These are phyloP conservation scores for Clitoria ternatea DNA, from an alignment of 306 rosid species.

Conservation along the genomic window DNA sequence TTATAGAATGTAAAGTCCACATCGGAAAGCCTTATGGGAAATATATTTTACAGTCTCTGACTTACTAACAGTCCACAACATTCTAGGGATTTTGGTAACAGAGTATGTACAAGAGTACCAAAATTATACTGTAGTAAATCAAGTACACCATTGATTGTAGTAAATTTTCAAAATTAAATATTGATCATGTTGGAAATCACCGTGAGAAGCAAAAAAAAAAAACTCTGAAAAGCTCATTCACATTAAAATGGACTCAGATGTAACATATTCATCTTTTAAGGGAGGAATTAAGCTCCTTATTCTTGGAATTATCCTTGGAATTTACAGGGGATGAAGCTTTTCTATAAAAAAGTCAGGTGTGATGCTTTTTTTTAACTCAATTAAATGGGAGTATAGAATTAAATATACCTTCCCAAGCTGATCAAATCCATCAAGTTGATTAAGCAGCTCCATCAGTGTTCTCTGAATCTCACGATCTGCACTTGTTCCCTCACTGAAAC, in stretches of 20 bases:
- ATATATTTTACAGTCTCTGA: too few relatives aligned
- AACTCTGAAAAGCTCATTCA: too few relatives aligned
- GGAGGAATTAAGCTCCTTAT: neutral
- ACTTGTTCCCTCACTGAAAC: slow-evolving; percentile 96
- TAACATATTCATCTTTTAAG: too few relatives aligned
- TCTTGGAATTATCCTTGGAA: neutral
- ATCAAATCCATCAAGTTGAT: slow-evolving; percentile 99
- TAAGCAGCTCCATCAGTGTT: slow-evolving; percentile 91
- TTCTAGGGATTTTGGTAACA: too few relatives aligned
- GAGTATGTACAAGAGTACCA: too few relatives aligned
- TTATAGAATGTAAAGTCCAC: neutral
- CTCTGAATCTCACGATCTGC: slow-evolving; percentile 98
- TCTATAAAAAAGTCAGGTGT: neutral
- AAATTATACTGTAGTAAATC: too few relatives aligned
- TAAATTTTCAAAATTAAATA: too few relatives aligned
- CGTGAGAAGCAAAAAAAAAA: too few relatives aligned
- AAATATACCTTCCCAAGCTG: slow-evolving; percentile 83
- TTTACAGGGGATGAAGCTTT: neutral
- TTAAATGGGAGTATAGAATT: neutral
- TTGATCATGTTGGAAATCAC: too few relatives aligned
- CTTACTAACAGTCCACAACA: too few relatives aligned
- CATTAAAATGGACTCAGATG: too few relatives aligned
- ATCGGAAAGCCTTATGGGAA: neutral
- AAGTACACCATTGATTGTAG: too few relatives aligned
- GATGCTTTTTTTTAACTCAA: neutral